phyloP scores from a whole-genome alignment of 2,329 filamentous ascomycete genomes.

The Sarocladium brachiariae region DNA sequence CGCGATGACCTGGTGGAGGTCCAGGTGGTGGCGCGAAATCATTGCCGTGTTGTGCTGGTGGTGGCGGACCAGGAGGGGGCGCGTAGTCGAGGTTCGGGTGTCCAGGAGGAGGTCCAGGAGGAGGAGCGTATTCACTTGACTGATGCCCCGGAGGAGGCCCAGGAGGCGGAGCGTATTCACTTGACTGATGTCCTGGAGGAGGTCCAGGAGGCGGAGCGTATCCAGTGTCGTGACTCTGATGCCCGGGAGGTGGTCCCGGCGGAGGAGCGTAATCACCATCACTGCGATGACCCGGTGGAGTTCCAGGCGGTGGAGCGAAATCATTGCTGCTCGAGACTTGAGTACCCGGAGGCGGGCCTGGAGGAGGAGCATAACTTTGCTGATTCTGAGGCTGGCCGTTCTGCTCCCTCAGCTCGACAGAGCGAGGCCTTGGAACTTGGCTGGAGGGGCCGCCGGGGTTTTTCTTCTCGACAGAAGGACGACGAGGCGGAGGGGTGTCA shows the following conservation, averaged over 20 bases:
- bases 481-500: slow-evolving; percentile 30
- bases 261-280: not conserved
- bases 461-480: slow-evolving; percentile 19
- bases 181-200: slow-evolving; percentile 4
- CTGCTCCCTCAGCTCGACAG: slow-evolving; percentile 8
- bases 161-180: slow-evolving; percentile 16
- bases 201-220: not conserved
- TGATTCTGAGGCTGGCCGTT: not conserved
- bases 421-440: not conserved
- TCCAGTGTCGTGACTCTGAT: not conserved
- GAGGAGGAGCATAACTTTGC: slow-evolving; percentile 13
- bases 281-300: slow-evolving; percentile 20
- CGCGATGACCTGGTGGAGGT: slow-evolving; percentile 7
- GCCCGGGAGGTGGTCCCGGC: not conserved
- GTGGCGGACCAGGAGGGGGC: slow-evolving; percentile 4
- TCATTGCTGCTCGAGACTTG: slow-evolving; percentile 10
- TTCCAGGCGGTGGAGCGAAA: slow-evolving; percentile 22
- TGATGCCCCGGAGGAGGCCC: slow-evolving; percentile 15
- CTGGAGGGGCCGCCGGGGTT: not conserved
- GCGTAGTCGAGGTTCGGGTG: not conserved
- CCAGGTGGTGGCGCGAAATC: slow-evolving; percentile 8
- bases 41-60: not conserved
- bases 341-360: slow-evolving; percentile 19
- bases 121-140: slow-evolving; percentile 4
- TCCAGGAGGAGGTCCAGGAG: not conserved